phyloP scores from a whole-genome alignment of 1,139 yeast genomes.

The Yamadazyma buinensis region DNA sequence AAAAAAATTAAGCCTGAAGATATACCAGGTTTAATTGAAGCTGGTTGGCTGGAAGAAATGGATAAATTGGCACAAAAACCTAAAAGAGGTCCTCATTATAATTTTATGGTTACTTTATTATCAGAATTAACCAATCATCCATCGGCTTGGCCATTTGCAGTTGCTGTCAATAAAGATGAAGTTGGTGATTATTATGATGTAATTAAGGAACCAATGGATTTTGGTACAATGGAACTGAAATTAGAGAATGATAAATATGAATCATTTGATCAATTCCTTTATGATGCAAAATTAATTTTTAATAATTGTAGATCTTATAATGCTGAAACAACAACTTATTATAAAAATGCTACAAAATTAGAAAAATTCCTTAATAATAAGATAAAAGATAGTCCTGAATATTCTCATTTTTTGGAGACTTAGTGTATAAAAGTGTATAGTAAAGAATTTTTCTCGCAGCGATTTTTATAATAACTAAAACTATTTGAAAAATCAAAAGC shows the following conservation, averaged over 20 bases:
- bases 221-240: conserved; percentile 91
- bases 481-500: neutral
- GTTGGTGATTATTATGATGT: conserved; percentile 96
- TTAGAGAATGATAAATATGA: conserved; percentile 90
- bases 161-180: conserved; percentile 89
- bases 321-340: conserved; percentile 86
- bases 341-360: conserved; percentile 83
- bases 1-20: conserved; percentile 53
- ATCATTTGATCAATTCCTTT: conserved; percentile 84
- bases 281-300: conserved; percentile 82
- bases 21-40: conserved; percentile 85
- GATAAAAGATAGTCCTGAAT: conserved; percentile 80
- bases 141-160: conserved; percentile 98
- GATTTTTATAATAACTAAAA: too few species aligned
- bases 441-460: too few species aligned
- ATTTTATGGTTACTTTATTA: conserved; percentile 83
- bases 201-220: conserved; percentile 98
- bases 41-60: conserved; percentile 99
- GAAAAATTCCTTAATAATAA: conserved; percentile 83
- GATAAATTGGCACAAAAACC: conserved; percentile 95
- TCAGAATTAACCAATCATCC: conserved; percentile 92
- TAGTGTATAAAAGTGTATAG: conserved; percentile 1
- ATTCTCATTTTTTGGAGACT: conserved; percentile 39
- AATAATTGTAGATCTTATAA: conserved; percentile 89
- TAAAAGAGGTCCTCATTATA: conserved; percentile 90